These are phyloP conservation scores for Blastobotrys serpentis DNA, from an alignment of 1,139 yeast species.

Conservation along the genomic window DNA sequence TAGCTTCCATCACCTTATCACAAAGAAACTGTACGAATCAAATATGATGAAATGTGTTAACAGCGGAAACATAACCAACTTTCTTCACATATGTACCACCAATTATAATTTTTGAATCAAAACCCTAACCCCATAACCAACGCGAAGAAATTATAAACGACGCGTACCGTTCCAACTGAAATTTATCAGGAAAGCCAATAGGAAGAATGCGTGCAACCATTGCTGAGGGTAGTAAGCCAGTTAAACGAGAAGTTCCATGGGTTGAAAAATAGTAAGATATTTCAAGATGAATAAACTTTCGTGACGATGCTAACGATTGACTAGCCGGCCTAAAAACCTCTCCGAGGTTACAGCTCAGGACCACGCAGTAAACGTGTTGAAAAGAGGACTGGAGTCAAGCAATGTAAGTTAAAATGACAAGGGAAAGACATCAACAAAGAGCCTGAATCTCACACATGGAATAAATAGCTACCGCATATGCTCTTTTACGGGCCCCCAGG, in stretches of 20 bases:
- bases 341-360: slow-evolving; percentile 91
- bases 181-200: too few relatives aligned
- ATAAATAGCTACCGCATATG: slow-evolving; percentile 40
- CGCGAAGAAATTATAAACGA: background rate
- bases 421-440: background rate
- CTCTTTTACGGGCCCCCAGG: slow-evolving; percentile 97
- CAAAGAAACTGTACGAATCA: too few relatives aligned
- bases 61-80: too few relatives aligned
- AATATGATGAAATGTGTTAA: too few relatives aligned
- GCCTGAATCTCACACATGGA: background rate
- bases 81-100: too few relatives aligned
- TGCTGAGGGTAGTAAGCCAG: background rate
- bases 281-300: too few relatives aligned
- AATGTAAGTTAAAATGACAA: slow-evolving; percentile 42
- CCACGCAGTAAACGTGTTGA: slow-evolving; percentile 82
- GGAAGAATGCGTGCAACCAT: background rate
- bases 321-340: slow-evolving; percentile 70
- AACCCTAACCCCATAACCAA: background rate
- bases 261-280: slow-evolving; percentile 64
- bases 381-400: slow-evolving; percentile 72
- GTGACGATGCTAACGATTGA: too few relatives aligned
- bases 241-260: slow-evolving; percentile 51
- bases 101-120: too few relatives aligned
- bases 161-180: background rate
- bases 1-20: too few relatives aligned